Evolutionary conservation across 306 rosid species (phyloP).

Genomic region (Medicago ruthenica): DNA sequence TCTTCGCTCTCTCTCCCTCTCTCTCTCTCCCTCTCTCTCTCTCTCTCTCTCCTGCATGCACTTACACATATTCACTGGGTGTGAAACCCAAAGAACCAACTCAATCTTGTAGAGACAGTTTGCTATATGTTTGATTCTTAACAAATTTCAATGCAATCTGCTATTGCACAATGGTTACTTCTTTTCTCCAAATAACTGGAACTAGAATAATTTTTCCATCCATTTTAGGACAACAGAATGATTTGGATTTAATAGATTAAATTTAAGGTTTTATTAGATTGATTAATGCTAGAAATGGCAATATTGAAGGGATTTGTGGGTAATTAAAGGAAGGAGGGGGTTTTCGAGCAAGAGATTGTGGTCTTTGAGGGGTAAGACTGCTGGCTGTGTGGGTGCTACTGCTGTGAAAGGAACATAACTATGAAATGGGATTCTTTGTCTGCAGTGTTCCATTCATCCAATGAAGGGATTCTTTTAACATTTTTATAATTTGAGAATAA

Average conservation of each 20-base stretch:
- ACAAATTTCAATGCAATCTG: neutral
- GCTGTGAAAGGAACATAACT: conserved; percentile 4
- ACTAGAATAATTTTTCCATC: neutral
- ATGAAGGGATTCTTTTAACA: conserved; percentile 14
- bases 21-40: neutral
- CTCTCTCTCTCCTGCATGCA: neutral
- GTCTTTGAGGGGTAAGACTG: conserved; percentile 25
- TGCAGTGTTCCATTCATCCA: neutral
- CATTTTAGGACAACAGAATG: neutral
- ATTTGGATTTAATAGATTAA: conserved; percentile 25
- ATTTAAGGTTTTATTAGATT: conserved; percentile 4
- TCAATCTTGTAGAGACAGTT: conserved; percentile 22
- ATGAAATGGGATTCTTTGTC: conserved; percentile 16
- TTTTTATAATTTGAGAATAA: conserved; percentile 8
- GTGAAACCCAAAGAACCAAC: neutral
- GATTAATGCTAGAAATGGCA: conserved; percentile 14
- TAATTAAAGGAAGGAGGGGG: conserved; percentile 6
- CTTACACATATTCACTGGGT: neutral
- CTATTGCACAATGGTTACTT: neutral
- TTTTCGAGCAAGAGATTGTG: conserved; percentile 23
- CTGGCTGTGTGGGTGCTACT: conserved; percentile 7
- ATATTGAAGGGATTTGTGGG: conserved; percentile 20
- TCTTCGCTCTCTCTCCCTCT: neutral
- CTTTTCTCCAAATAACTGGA: conserved; percentile 2
- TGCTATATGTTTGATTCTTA: conserved; percentile 5